These are phyloP conservation scores for Capronia coronata DNA, from an alignment of 2,329 filamentous ascomycete species.

Conservation along the genomic window DNA sequence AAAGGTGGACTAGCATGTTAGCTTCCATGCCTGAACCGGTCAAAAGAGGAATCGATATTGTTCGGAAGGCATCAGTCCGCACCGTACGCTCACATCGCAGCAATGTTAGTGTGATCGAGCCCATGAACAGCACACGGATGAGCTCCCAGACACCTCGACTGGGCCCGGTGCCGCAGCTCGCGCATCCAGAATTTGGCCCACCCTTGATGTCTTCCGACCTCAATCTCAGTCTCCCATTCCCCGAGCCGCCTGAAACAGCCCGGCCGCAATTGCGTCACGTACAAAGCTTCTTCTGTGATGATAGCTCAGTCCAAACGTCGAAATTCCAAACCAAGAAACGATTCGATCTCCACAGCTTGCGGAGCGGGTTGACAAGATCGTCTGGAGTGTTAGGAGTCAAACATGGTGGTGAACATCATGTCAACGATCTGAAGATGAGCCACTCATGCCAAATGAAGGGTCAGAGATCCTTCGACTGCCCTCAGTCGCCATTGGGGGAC, in stretches of 20 bases:
- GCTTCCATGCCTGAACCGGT: conserved; percentile 23
- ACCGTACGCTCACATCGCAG: conserved; percentile 22
- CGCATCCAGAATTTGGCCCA: conserved; percentile 25
- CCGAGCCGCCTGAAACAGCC: conserved; percentile 10
- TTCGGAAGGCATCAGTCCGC: conserved; percentile 23
- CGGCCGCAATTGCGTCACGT: conserved; percentile 28
- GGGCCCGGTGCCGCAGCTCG: conserved; percentile 21
- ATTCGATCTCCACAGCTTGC: conserved; percentile 20
- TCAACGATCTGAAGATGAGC: conserved; percentile 2
- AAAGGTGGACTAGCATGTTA: conserved; percentile 24
- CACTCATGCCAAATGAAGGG: conserved; percentile 15
- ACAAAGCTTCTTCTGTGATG: conserved; percentile 36
- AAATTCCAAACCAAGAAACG: conserved; percentile 10
- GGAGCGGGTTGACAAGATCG: conserved; percentile 21
- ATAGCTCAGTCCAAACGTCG: conserved; percentile 31
- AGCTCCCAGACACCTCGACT: conserved; percentile 12
- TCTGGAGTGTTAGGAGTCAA: conserved; percentile 11
- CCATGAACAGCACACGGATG: conserved; percentile 25
- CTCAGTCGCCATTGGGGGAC: conserved; percentile 11
- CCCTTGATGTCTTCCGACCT: conserved; percentile 20
- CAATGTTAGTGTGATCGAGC: conserved; percentile 25
- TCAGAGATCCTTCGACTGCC: conserved; percentile 15
- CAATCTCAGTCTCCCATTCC: conserved; percentile 28
- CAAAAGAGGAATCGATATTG: conserved; percentile 21
- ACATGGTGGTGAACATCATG: conserved; percentile 6